Evolutionary conservation across 441 rosid genomes (phyloP), one percentile per base, ranked within the genome.

Genomic region (Pelargonium fulgidum): DNA sequence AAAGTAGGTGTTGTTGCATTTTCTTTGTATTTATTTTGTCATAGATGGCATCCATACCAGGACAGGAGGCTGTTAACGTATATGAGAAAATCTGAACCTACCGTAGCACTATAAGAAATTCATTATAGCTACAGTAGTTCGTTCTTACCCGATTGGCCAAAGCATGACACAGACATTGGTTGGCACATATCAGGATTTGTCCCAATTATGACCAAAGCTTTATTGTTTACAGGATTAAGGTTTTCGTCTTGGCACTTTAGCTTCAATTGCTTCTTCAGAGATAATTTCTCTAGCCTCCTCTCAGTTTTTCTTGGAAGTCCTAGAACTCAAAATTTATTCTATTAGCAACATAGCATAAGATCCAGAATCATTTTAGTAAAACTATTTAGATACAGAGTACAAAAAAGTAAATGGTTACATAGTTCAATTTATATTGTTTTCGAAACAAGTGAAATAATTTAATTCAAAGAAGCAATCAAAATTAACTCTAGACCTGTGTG

Each of bases 241-340:
- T 75, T 89, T 82, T 87, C 92, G 77, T 87, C 97, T 75, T 86
- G 97, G 80, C 96, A 91, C 76, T 94, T 94, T 17, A 94, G 76
- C 82, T 92, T 94, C 84, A 94, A 79, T 76, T 94, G 93, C 82
- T 92, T 91, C 86, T 84, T 90, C 75, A 90, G 71, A 69, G 99
- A 94, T 78, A 90, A 74, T 76, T 80, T 89, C 77, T 89, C 97
- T 33, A 67, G 79, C 77, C 75, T 84, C 72, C 79, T 73, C 78
- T 89, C 93, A 78, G 6, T 54, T 4, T 82, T 81, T 59, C 72
- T 76, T 70, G 85, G 74, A 72, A 90, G 86, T 70, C 91, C 97
- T 94, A 66, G 68, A 69, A 68, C 70, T 62, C 75, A 39, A 75
- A 64, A 50, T 64, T 61, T 9, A 48, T 66, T 41, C 62, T 19